These are phyloP conservation scores for Kodamaea restingae DNA, from an alignment of 805 yeast species.

Conservation along the genomic window DNA sequence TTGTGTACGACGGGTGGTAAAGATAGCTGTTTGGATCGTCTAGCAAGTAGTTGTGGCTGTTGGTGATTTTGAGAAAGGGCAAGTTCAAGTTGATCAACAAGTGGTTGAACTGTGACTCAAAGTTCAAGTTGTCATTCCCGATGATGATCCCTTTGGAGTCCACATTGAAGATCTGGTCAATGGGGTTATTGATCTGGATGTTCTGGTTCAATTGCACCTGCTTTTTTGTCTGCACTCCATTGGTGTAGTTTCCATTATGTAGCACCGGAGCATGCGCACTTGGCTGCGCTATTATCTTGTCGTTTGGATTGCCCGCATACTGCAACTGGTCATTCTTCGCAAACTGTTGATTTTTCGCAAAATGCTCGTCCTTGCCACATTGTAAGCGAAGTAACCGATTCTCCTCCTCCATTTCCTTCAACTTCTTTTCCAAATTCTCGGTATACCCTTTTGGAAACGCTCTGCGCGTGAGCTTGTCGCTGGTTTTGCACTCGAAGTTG, in stretches of 20 bases:
- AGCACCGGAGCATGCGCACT: neutral
- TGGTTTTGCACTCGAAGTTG: constrained; percentile 64
- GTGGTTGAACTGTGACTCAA: constrained; percentile 44
- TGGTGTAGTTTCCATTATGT: neutral
- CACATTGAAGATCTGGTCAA: constrained; percentile 42
- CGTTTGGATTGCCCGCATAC: too few species aligned
- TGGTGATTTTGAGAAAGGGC: constrained; percentile 42
- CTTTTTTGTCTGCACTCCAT: neutral
- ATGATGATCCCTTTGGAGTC: constrained; percentile 41
- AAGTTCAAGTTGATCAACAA: constrained; percentile 39
- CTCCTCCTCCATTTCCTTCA: constrained; percentile 58
- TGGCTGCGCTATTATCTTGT: too few species aligned
- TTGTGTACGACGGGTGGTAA: constrained; percentile 38
- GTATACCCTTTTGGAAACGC: constrained; percentile 83
- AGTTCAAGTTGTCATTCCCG: constrained; percentile 43
- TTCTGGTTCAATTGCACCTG: constrained; percentile 3
- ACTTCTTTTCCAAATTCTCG: constrained; percentile 62
- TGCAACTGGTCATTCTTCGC: too few species aligned
- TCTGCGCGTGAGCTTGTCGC: constrained; percentile 69
- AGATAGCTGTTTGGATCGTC: constrained; percentile 41
- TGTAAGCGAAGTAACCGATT: constrained; percentile 38
- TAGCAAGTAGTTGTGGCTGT: constrained; percentile 39
- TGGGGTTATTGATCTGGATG: constrained; percentile 38
- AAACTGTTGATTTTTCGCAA: neutral
- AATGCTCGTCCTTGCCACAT: constrained; percentile 1